phyloP scores from a whole-genome alignment of 371 early-diverging fungal genomes.

The Apophysomyces ossiformis region DNA sequence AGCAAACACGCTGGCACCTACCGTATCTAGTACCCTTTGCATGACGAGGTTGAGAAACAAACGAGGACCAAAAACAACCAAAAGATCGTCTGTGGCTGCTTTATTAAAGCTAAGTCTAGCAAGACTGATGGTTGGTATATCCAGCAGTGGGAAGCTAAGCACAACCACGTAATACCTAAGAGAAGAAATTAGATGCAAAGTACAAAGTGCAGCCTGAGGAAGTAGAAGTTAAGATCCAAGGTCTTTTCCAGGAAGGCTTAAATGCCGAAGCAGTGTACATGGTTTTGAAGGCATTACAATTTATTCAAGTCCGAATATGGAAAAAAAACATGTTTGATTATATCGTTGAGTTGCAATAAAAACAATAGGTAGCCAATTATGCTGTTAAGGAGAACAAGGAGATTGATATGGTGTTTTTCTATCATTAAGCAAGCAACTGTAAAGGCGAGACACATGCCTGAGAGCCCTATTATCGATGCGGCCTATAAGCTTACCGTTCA shows the following conservation, averaged over 20 bases:
- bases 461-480: too few relatives aligned
- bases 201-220: not conserved
- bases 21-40: not conserved
- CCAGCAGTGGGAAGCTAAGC: not conserved
- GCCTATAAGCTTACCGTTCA: too few relatives aligned
- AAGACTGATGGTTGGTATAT: not conserved
- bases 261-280: not conserved
- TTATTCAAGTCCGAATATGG: not conserved
- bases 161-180: not conserved
- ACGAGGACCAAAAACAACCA: not conserved
- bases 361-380: not conserved
- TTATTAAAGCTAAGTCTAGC: not conserved
- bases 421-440: not conserved
- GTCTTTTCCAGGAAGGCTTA: too few relatives aligned
- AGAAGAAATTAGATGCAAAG: not conserved
- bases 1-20: not conserved
- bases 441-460: not conserved
- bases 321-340: not conserved
- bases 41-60: not conserved
- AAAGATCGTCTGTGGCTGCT: too few relatives aligned
- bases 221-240: too few relatives aligned
- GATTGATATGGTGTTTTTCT: not conserved
- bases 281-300: not conserved
- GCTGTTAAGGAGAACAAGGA: not conserved
- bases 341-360: not conserved